Conservation (phyloP, 805 yeast genomes). For the Myxozyma sirexii region DNA sequence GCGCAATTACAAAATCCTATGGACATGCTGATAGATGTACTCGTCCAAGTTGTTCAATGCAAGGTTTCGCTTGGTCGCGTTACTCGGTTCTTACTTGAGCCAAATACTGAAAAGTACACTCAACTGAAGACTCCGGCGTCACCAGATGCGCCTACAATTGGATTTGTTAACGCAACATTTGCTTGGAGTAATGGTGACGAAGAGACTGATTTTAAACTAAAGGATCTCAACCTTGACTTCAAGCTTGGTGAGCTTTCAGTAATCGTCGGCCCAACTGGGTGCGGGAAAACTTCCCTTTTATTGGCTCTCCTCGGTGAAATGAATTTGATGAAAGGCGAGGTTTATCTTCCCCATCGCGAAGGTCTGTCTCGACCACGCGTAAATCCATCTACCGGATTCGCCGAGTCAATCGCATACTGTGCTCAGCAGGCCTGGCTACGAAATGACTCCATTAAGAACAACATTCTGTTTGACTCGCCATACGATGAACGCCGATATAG, state of each 20-base stretch:
- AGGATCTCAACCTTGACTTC: slow-evolving; percentile 67
- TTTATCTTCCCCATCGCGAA: slow-evolving; percentile 71
- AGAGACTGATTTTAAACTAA: slow-evolving; percentile 63
- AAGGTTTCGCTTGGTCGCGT: slow-evolving; percentile 86
- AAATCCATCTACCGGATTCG: slow-evolving; percentile 74
- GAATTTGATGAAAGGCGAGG: slow-evolving; percentile 58
- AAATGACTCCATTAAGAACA: slow-evolving; percentile 83
- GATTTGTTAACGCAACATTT: slow-evolving; percentile 72
- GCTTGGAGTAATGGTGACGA: slow-evolving; percentile 61
- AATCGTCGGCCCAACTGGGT: slow-evolving; percentile 82
- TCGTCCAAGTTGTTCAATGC: slow-evolving; percentile 74
- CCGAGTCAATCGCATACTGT: slow-evolving; percentile 93
- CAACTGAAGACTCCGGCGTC: slow-evolving; percentile 58
- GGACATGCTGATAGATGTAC: slow-evolving; percentile 81
- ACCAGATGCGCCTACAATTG: slow-evolving; percentile 63
- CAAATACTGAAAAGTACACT: slow-evolving; percentile 77
- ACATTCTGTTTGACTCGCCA: slow-evolving; percentile 75
- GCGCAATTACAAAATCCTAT: slow-evolving; percentile 75
- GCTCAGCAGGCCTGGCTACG: slow-evolving; percentile 93
- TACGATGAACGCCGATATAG: slow-evolving; percentile 75
- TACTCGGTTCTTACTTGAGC: slow-evolving; percentile 68
- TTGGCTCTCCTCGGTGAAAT: slow-evolving; percentile 87
- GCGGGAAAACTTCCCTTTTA: slow-evolving; percentile 83
- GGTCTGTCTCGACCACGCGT: slow-evolving; percentile 67
- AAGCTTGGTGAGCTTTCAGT: slow-evolving; percentile 72